These are phyloP conservation scores for Meyerozyma smithsonii DNA, from an alignment of 1,139 yeast genomes.

Conservation along the genomic window DNA sequence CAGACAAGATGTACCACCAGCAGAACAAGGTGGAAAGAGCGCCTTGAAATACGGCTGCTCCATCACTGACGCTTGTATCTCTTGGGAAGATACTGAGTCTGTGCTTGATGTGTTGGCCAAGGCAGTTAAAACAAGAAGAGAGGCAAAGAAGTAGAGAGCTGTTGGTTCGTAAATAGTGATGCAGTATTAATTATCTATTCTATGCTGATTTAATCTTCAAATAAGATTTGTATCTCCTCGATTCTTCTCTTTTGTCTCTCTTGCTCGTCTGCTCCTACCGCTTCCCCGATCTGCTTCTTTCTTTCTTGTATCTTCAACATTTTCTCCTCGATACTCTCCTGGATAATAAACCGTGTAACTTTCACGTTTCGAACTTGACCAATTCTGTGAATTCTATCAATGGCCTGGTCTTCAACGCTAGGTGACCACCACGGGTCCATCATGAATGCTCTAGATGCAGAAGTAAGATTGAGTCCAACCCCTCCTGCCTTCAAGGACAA, in stretches of 20 bases:
- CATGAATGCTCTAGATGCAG: constrained; percentile 81
- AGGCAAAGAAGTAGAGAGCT: not conserved
- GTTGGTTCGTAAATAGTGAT: not conserved
- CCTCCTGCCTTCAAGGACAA: constrained; percentile 92
- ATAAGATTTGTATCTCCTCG: constrained; percentile 76
- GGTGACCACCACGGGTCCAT: constrained; percentile 99
- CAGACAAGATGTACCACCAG: constrained; percentile 82
- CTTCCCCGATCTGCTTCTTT: constrained; percentile 81
- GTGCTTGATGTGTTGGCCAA: constrained; percentile 69
- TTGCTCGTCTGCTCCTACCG: constrained; percentile 76
- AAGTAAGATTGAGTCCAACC: constrained; percentile 84
- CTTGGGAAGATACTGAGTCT: constrained; percentile 77
- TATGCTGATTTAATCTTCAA: constrained; percentile 48
- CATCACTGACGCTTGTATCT: constrained; percentile 94
- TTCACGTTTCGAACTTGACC: constrained; percentile 76
- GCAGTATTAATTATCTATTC: not conserved
- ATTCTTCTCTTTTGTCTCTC: constrained; percentile 67
- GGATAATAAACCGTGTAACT: constrained; percentile 76
- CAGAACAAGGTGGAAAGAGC: constrained; percentile 57
- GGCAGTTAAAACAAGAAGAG: constrained; percentile 78
- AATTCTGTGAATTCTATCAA: constrained; percentile 88
- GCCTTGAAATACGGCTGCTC: constrained; percentile 83
- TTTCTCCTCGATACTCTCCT: constrained; percentile 82
- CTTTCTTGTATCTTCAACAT: constrained; percentile 86
- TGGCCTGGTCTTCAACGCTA: constrained; percentile 90